Conservation (phyloP, 2,329 filamentous ascomycete genomes). For the Macrophomina pseudophaseolina region DNA sequence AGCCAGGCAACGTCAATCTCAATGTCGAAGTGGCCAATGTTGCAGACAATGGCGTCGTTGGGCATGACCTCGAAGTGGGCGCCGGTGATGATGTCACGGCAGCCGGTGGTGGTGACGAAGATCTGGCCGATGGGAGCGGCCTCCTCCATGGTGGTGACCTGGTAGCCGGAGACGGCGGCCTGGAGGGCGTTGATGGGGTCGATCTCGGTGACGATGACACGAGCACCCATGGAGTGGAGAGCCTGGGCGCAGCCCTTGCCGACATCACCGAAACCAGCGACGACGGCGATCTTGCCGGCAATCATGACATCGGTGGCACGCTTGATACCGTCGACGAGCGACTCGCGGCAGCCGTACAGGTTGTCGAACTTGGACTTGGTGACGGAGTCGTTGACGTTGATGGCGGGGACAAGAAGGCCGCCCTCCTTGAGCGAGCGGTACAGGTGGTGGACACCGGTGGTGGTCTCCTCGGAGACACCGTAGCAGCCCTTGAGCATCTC, state of each 20-base stretch:
- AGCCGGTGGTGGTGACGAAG: constrained; percentile 98
- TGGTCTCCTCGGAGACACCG: constrained; percentile 99
- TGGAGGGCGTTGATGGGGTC: constrained; percentile 99
- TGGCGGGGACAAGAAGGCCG: constrained; percentile 81
- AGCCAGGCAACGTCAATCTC: constrained; percentile 99
- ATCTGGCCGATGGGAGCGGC: constrained; percentile 89
- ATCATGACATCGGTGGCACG: constrained; percentile 99
- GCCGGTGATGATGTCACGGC: constrained; percentile 94
- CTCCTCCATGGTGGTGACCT: constrained; percentile 98
- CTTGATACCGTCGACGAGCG: constrained; percentile 99
- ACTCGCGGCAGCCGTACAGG: constrained; percentile 99
- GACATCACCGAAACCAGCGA: constrained; percentile 98
- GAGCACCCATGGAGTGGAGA: constrained; percentile 95
- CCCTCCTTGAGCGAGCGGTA: constrained; percentile 88
- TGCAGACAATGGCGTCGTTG: constrained; percentile 99
- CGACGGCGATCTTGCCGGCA: constrained; percentile 97
- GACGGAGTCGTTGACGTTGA: constrained; percentile 99
- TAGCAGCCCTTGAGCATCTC: constrained; percentile 98
- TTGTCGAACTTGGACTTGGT: constrained; percentile 99
- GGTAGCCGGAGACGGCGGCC: constrained; percentile 94
- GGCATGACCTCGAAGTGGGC: constrained; percentile 93
- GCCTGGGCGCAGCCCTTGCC: constrained; percentile 98
- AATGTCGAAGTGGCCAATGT: constrained; percentile 99
- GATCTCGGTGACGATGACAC: constrained; percentile 94
- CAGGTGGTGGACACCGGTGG: constrained; percentile 98